Evolutionary conservation across 1,139 yeast genomes (phyloP), one percentile per base, ranked within the genome.

Genomic region (Taphrina flavorubra): DNA sequence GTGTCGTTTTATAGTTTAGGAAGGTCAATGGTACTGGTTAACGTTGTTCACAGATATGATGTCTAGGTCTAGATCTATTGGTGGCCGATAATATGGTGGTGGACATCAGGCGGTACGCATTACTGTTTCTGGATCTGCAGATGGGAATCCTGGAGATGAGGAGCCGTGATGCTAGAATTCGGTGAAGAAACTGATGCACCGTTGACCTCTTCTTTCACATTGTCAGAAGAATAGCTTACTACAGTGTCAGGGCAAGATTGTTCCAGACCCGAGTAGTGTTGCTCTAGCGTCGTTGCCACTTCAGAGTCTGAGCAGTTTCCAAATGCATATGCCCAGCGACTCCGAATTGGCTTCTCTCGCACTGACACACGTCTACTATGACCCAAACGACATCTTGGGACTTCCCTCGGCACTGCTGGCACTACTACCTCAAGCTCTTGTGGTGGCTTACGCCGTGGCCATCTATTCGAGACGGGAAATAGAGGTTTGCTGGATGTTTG

Each of bases 371-470:
- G 89, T 94, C 47, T 80, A 90, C 40, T 94, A 92, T 75, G 87
- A 89, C 72, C 89, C 92, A 2, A 78, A 80, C 18, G 96, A 88
- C 74, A 73, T 80, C 13, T 65, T 90, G 13, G 87, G 97, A 0
- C 77, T 85, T 53, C 74, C 84, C 0, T 81, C 87, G 20, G 97
- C 95, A 1, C 85, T 88, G 67, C 83, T 90, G 69, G 88, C 97
- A 18, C 81, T 94, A 49, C 80, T 88, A n/a, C 99, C 99, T 0
- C 89, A 92, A 65, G 85, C 88, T 61, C 81, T 91, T 49, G 83
- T 92, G 79, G 86, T 90, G 36, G 89, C 89, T 74, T 89, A 92
- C 75, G 84, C 91, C 39, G 86, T 97, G 11, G 89, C 96, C 90
- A 89, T 92, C 74, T 80, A 92, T 56, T 79, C 88, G 13, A 85